phyloP scores from a whole-genome alignment of 2,329 filamentous ascomycete genomes.

The Thielaviopsis cerberus region DNA sequence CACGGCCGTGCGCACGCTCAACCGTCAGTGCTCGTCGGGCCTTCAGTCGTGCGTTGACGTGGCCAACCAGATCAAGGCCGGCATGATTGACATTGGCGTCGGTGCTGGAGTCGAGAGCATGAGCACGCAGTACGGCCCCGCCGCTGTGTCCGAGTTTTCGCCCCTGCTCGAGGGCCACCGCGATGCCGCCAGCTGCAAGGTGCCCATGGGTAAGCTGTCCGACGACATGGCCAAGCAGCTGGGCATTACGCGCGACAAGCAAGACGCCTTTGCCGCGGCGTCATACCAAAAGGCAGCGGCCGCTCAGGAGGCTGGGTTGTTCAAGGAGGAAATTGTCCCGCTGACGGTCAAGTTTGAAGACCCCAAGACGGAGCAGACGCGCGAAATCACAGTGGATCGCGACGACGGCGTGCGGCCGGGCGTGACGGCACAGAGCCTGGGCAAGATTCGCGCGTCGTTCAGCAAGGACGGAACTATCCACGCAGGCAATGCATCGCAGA shows the following conservation, averaged over 20 bases:
- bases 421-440: slow-evolving; percentile 73
- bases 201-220: slow-evolving; percentile 84
- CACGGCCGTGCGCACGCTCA: slow-evolving; percentile 70
- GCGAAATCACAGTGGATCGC: slow-evolving; percentile 60
- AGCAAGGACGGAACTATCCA: slow-evolving; percentile 85
- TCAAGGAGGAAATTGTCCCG: slow-evolving; percentile 78
- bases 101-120: slow-evolving; percentile 95
- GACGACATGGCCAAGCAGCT: slow-evolving; percentile 88
- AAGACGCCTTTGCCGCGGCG: slow-evolving; percentile 84
- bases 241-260: slow-evolving; percentile 48
- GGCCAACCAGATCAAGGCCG: slow-evolving; percentile 73
- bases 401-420: slow-evolving; percentile 78
- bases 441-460: slow-evolving; percentile 80
- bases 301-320: slow-evolving; percentile 77
- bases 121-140: slow-evolving; percentile 76
- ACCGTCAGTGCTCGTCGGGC: slow-evolving; percentile 86
- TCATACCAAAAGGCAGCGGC: slow-evolving; percentile 80
- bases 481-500: slow-evolving; percentile 87
- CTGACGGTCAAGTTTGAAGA: slow-evolving; percentile 75
- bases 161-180: slow-evolving; percentile 66
- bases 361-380: slow-evolving; percentile 73
- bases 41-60: slow-evolving; percentile 86
- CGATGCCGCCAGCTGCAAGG: slow-evolving; percentile 87
- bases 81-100: slow-evolving; percentile 90
- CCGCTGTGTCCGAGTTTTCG: slow-evolving; percentile 81